These are phyloP conservation scores for Prillingera fragicola DNA, from an alignment of 1,284 basidiomycete genomes.

Conservation along the genomic window DNA sequence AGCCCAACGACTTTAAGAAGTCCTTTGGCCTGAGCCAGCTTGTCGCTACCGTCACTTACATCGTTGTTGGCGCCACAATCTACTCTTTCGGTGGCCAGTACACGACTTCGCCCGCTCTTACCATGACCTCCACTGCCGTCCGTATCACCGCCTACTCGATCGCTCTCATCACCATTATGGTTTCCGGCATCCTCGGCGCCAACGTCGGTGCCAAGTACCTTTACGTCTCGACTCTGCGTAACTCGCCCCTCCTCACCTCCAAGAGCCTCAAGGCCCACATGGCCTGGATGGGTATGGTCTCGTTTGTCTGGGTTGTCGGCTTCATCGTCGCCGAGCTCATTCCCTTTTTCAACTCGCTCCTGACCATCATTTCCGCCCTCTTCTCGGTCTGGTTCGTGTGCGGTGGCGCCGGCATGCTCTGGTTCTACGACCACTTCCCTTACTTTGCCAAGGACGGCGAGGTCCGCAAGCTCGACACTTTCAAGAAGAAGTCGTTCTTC, in stretches of 20 bases:
- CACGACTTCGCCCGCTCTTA: constrained; percentile 36
- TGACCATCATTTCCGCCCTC: constrained; percentile 39
- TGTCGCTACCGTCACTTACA: constrained; percentile 27
- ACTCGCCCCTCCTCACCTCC: constrained; percentile 32
- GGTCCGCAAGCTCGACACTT: constrained; percentile 9
- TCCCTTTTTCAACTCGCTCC: constrained; percentile 44
- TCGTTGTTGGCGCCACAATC: constrained; percentile 32
- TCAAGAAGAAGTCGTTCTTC: constrained; percentile 22
- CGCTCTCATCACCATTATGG: constrained; percentile 39
- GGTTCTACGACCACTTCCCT: constrained; percentile 33
- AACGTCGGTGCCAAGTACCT: constrained; percentile 43
- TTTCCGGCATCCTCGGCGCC: constrained; percentile 39
- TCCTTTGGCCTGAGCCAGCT: constrained; percentile 37
- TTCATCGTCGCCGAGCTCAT: constrained; percentile 40
- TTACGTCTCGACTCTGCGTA: constrained; percentile 32
- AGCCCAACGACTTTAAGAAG: constrained; percentile 43
- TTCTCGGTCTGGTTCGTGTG: constrained; percentile 43
- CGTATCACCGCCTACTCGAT: constrained; percentile 34
- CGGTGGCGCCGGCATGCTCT: constrained; percentile 37
- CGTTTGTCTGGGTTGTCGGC: constrained; percentile 35
- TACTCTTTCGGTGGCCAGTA: constrained; percentile 41
- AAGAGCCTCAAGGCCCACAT: constrained; percentile 27
- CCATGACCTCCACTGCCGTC: constrained; percentile 33
- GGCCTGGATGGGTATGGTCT: constrained; percentile 36
- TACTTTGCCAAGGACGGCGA: constrained; percentile 15